Percentiles rank a stretch among this genome's conserved stretches.
Conservation (phyloP, 139 green algal genomes). For the Coelastrella sp. region DNA sequence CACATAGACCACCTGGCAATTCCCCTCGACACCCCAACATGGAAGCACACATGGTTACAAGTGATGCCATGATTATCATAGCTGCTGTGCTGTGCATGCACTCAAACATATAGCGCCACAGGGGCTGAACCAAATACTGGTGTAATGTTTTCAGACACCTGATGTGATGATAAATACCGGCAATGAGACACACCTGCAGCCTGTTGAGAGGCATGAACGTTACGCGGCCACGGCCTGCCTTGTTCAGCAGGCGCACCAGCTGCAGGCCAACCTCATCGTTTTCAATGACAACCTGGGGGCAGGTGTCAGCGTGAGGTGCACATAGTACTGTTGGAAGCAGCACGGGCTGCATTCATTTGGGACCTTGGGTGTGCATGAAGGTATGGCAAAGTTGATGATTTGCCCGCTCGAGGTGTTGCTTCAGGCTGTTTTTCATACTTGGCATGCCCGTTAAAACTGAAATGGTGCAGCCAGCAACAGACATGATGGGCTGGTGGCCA, state of each 20-base stretch:
- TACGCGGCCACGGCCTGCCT: constrained; percentile 80
- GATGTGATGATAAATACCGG: neutral
- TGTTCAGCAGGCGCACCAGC: constrained; percentile 78
- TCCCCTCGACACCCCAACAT: too few relatives aligned
- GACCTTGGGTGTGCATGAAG: neutral
- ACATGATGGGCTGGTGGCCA: too few relatives aligned
- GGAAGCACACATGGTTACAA: too few relatives aligned
- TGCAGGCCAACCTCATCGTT: constrained; percentile 77
- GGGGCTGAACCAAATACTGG: neutral
- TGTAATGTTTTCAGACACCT: neutral
- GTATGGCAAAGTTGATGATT: neutral
- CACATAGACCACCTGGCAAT: too few relatives aligned
- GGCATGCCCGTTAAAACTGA: too few relatives aligned
- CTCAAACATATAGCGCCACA: too few relatives aligned
- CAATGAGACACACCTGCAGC: constrained; percentile 47
- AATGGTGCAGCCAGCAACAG: too few relatives aligned
- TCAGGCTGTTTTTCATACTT: too few relatives aligned
- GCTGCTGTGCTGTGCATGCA: too few relatives aligned
- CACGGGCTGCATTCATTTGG: neutral
- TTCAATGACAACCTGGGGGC: constrained; percentile 87
- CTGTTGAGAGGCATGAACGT: constrained; percentile 97
- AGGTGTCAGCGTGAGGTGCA: neutral
- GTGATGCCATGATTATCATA: too few relatives aligned
- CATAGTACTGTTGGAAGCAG: neutral
- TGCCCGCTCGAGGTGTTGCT: too few relatives aligned